Evolutionary conservation across 805 yeast genomes (phyloP), one percentile per base, ranked within the genome.

Genomic region (Pichia nanzhaoensis): DNA sequence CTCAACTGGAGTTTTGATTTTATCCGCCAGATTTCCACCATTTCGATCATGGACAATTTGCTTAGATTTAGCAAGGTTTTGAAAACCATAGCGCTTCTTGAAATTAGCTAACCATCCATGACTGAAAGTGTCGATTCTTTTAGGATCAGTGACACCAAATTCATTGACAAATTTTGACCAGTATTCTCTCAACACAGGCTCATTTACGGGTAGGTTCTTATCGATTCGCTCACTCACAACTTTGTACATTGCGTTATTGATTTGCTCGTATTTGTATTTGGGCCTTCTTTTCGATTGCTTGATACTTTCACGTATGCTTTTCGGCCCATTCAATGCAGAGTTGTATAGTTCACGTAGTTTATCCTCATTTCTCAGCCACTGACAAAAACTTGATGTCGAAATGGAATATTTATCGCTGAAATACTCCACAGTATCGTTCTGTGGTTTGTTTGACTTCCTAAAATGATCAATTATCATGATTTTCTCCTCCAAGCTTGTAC

Each of bases 21-120:
- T 33, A 24, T 10, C 10, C 28, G 6, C 28, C n/a, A n/a, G n/a
- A n/a, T n/a, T n/a, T n/a, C n/a, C n/a, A n/a, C n/a, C n/a, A n/a
- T n/a, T n/a, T n/a, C n/a, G n/a, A 24, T 24, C 28, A 24, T 7
- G 6, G 28, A 10, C 28, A 7, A 7, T 10, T 10, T 24, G 9
- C 10, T 24, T 10, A 24, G 28, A 24, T 10, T 10, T 36, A 5
- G 28, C 30, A 6, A 27, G 10, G 9, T 39, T 39, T 30, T 30
- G 28, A 22, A 51, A 41, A 2, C 64, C 80, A 53, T 78, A 81
- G 41, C 82, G 61, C 51, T 74, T 77, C 57, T 78, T 78, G 59
- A 78, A 78, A 53, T 75, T 80, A 12, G 75, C 65, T 36, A 78
- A 59, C 84, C 84, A 78, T 8, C 84, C 84, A 56, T 78, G 82